phyloP scores from a whole-genome alignment of 345 rosid species.

The Moricandia arvensis region DNA sequence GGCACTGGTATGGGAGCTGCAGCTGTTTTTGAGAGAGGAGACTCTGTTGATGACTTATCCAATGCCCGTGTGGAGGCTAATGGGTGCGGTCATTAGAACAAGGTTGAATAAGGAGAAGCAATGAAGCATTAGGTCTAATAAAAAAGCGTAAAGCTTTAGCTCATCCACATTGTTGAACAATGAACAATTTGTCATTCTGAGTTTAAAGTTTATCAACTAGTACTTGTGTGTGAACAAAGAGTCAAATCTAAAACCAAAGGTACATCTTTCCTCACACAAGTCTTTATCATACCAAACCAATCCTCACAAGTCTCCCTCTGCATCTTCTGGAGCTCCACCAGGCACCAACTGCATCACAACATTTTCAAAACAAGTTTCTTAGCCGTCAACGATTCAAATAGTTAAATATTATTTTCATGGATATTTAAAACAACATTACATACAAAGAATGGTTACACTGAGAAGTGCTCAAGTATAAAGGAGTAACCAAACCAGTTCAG shows the following conservation, averaged over 20 bases:
- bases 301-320: constrained; percentile 29
- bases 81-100: constrained; percentile 39
- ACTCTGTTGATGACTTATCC: constrained; percentile 50
- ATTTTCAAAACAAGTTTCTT: not conserved
- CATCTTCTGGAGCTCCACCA: constrained; percentile 78
- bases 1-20: constrained; percentile 93
- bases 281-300: not conserved
- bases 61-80: constrained; percentile 40
- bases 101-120: constrained; percentile 21
- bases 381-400: not conserved
- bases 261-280: constrained; percentile 13
- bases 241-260: constrained; percentile 18
- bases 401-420: not conserved
- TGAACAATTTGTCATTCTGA: not conserved
- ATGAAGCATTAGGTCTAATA: not conserved
- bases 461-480: not conserved
- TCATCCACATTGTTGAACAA: constrained; percentile 12
- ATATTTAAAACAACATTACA: not conserved
- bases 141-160: not conserved
- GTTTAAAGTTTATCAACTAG: constrained; percentile 4
- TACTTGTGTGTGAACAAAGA: constrained; percentile 1
- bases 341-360: constrained; percentile 80
- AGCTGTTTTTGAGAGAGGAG: constrained; percentile 87
- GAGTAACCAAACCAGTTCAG: too few species aligned
- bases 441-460: not conserved